phyloP scores from a whole-genome alignment of 2,329 filamentous ascomycete species.

The Alternaria gansuensis region DNA sequence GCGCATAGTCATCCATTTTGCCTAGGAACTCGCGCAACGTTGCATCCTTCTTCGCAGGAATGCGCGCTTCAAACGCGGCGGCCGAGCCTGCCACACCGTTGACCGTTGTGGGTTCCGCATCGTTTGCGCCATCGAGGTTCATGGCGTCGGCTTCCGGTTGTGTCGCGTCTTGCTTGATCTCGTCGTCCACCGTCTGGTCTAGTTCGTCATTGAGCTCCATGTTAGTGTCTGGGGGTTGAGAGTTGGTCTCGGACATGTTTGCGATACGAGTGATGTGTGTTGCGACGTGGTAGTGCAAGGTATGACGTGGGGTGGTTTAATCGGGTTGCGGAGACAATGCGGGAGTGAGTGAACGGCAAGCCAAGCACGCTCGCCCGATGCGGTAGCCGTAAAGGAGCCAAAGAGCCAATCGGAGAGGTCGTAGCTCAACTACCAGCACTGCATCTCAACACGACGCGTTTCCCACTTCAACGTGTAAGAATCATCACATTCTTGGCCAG shows the following conservation, averaged over 20 bases:
- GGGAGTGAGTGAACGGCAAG: constrained; percentile 25
- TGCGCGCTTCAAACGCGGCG: constrained; percentile 65
- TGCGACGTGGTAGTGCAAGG: constrained; percentile 12
- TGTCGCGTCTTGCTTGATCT: constrained; percentile 51
- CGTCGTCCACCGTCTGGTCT: constrained; percentile 55
- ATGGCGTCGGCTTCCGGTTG: constrained; percentile 49
- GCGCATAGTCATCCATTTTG: constrained; percentile 98
- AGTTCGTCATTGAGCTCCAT: constrained; percentile 51
- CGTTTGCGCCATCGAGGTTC: constrained; percentile 55
- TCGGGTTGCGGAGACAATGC: constrained; percentile 28
- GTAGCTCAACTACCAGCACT: constrained; percentile 7
- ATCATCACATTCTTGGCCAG: not conserved
- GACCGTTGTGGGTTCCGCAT: constrained; percentile 42
- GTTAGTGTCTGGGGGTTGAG: constrained; percentile 41
- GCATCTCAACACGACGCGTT: not conserved
- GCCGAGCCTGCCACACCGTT: constrained; percentile 57
- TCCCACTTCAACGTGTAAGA: not conserved
- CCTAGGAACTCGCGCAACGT: constrained; percentile 89
- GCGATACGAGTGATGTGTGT: constrained; percentile 15
- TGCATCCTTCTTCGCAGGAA: constrained; percentile 87
- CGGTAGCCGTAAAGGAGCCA: not conserved
- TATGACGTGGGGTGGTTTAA: constrained; percentile 20
- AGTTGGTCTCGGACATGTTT: constrained; percentile 47
- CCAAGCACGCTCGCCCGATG: constrained; percentile 18
- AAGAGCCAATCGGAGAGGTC: constrained; percentile 19